Evolutionary conservation across 441 rosid genomes (phyloP).

Genomic region (Bruguiera hainesii): DNA sequence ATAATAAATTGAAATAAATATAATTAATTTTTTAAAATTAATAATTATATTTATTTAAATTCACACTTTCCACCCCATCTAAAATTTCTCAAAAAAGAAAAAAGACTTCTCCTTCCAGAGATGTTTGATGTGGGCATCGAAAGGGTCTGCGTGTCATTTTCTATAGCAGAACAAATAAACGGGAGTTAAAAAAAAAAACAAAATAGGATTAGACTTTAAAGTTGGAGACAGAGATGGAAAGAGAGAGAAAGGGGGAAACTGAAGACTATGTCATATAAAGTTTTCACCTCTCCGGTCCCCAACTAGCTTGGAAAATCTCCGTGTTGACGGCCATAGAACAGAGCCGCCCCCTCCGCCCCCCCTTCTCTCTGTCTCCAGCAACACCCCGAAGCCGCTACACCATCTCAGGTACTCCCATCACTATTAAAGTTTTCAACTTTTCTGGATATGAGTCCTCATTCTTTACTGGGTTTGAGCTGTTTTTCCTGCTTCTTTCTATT

Average conservation of each 20-base stretch:
- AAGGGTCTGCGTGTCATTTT: neutral
- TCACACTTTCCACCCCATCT: too few species aligned
- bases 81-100: too few species aligned
- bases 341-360: constrained; percentile 25
- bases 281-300: constrained; percentile 22
- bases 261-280: too few species aligned
- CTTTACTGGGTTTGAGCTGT: constrained; percentile 18
- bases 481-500: constrained; percentile 8
- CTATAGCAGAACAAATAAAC: neutral
- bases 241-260: too few species aligned
- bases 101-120: too few species aligned
- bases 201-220: neutral
- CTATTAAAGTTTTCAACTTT: neutral
- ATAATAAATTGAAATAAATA: too few species aligned
- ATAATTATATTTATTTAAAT: too few species aligned
- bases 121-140: neutral
- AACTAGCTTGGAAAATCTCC: constrained; percentile 35
- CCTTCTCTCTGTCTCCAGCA: neutral
- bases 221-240: neutral
- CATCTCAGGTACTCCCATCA: constrained; percentile 25
- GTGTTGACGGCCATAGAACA: constrained; percentile 28
- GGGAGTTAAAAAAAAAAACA: neutral
- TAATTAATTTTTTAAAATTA: too few species aligned
- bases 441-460: neutral
- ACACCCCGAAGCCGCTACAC: neutral